phyloP scores from a whole-genome alignment of 805 yeast species.

The Wickerhamiella qilinensis region DNA sequence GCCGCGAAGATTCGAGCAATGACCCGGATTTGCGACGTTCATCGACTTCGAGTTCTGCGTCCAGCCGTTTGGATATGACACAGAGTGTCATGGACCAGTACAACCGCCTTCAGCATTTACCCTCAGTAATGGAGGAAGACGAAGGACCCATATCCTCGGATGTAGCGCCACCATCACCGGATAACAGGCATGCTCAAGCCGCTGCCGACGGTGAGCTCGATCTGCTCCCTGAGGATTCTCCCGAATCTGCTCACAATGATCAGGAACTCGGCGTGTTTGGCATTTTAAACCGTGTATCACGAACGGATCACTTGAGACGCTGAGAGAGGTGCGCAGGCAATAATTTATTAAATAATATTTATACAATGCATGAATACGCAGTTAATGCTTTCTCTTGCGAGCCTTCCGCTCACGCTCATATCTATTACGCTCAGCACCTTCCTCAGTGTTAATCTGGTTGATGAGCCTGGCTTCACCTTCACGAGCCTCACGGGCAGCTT shows the following conservation, averaged over 20 bases:
- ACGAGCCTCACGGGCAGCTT: conserved; percentile 64
- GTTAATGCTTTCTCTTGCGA: background rate
- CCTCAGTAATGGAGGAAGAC: conserved; percentile 9
- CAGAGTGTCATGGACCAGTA: conserved; percentile 21
- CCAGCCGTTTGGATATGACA: background rate
- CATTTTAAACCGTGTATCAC: conserved; percentile 65
- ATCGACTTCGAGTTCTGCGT: background rate
- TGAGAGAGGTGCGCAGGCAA: no score
- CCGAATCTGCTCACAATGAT: conserved; percentile 1
- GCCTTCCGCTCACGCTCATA: conserved; percentile 73
- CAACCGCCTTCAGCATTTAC: conserved; percentile 11
- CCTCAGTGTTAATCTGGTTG: conserved; percentile 78
- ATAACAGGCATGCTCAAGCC: background rate
- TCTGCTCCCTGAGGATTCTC: conserved; percentile 2
- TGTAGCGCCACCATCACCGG: background rate
- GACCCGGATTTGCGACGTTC: background rate
- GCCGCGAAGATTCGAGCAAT: conserved; percentile 16
- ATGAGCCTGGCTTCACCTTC: conserved; percentile 75
- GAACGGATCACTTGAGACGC: no score
- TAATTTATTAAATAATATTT: background rate
- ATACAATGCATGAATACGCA: background rate
- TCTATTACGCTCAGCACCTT: conserved; percentile 87
- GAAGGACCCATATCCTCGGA: background rate
- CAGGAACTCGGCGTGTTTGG: conserved; percentile 48
- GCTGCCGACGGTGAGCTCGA: background rate